A percentile compares a stretch with the other conserved stretches of the same genome.
These are phyloP conservation scores for Auriculariales sp. DNA, from an alignment of 768 basidiomycete genomes.

Conservation along the genomic window DNA sequence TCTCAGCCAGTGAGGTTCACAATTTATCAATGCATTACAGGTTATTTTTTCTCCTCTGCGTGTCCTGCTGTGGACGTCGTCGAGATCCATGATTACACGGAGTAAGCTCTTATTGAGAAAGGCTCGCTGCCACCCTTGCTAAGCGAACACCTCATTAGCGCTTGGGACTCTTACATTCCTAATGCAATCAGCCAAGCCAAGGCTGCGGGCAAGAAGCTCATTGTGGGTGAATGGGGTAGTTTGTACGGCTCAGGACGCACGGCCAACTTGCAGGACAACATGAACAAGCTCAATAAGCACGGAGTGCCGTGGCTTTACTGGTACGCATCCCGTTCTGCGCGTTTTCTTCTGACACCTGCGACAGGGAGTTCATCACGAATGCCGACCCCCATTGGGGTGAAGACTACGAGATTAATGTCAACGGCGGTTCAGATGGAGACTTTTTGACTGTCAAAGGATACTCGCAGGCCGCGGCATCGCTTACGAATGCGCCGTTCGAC, in stretches of 20 bases:
- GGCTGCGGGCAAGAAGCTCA: neutral
- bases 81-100: neutral
- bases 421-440: neutral
- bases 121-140: neutral
- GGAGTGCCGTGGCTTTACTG: neutral
- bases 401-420: slow-evolving; percentile 1
- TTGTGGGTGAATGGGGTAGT: neutral
- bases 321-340: neutral
- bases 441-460: neutral
- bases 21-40: too few species aligned
- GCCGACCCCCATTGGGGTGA: neutral
- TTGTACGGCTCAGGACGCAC: neutral
- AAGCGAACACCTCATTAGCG: neutral
- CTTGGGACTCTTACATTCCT: neutral
- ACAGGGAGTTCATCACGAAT: neutral
- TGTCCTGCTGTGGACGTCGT: neutral
- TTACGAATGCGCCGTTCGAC: neutral
- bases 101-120: too few species aligned
- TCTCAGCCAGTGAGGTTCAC: neutral
- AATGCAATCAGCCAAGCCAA: neutral
- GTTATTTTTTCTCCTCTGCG: neutral
- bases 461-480: neutral
- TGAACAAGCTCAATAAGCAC: neutral
- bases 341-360: too few species aligned
- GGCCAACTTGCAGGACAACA: neutral